Evolutionary conservation across 768 basidiomycete genomes (phyloP).

Genomic region (Leccinum truebloodii): DNA sequence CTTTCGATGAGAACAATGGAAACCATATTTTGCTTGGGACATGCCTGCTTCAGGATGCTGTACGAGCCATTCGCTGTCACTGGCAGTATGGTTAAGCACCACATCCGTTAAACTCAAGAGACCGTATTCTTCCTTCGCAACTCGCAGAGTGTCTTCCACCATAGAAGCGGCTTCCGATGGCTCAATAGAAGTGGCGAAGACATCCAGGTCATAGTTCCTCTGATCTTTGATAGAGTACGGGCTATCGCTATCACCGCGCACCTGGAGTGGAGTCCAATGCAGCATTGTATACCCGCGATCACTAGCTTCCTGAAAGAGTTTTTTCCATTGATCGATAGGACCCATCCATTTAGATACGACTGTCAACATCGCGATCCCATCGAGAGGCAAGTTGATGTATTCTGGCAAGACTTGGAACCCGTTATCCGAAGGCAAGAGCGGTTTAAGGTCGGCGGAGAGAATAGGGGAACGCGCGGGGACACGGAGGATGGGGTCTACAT

Average conservation of each 20-base stretch:
- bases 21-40: conserved; percentile 18
- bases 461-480: conserved; percentile 74
- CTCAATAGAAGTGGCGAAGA: conserved; percentile 53
- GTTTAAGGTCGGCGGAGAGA: conserved; percentile 53
- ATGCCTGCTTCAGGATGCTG: conserved; percentile 95
- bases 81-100: conserved; percentile 96
- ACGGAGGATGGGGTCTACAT: conserved; percentile 88
- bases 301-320: conserved; percentile 79
- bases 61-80: conserved; percentile 87
- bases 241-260: conserved; percentile 84
- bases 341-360: conserved; percentile 99
- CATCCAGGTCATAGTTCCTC: conserved; percentile 72
- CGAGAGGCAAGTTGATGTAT: conserved; percentile 72
- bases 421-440: conserved; percentile 52
- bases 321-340: conserved; percentile 70
- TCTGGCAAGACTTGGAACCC: conserved; percentile 54
- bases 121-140: conserved; percentile 84
- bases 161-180: conserved; percentile 53
- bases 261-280: conserved; percentile 94
- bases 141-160: conserved; percentile 63
- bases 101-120: conserved; percentile 91
- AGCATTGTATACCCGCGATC: conserved; percentile 97
- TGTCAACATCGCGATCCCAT: conserved; percentile 86
- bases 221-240: conserved; percentile 96
- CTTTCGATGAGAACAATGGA: conserved; percentile 6